Evolutionary conservation across 257 asterid genomes (phyloP), one percentile per base, ranked within the genome.

Genomic region (Cynanchum wilfordii): DNA sequence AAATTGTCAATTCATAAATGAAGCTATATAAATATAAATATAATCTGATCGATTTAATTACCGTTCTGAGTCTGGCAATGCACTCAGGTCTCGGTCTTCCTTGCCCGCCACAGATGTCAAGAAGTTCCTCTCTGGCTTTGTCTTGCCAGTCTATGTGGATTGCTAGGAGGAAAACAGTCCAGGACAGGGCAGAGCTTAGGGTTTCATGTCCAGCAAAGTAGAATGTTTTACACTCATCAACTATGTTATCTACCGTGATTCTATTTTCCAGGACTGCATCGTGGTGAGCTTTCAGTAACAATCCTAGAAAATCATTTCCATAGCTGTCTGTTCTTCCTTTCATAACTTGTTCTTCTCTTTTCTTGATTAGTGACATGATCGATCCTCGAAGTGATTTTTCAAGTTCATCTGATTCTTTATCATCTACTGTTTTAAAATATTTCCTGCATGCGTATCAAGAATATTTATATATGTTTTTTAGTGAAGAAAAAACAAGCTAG

Each of bases 71-170:
- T 52, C 69, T 77, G 44, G 71, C 11, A 36, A 73, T 38, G 73
- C 56, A 47, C 3, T 80, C 76, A 2, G 81, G 57, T 9, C 49
- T 69, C 5, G 74, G 81, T 15, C 57, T 38, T 64, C 36, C 54
- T 0, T 50, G 44, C 45, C 77, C 79, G 52, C 79, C 79, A 51
- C 45, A 70, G 44, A 69, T 20, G 56, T 77, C 60, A 44, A 77
- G 44, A n/a, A 73, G 75, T 24, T 80, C 84, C 5, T 64, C 56
- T 49, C 81, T 78, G 42, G 90, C 90, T 71, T 76, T 82, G 17
- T 87, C 87, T 74, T 89, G 96, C 92, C 90, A 87, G 11, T 89
- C 89, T 3, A 88, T 68, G 82, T 89, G 80, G 24, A 84, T 75
- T 20, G 89, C 84, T 15, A 87, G 82, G 72, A 87, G 87, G 47